phyloP scores from a whole-genome alignment of 202 grass and related monocot species.

The Elaeis oleifera region DNA sequence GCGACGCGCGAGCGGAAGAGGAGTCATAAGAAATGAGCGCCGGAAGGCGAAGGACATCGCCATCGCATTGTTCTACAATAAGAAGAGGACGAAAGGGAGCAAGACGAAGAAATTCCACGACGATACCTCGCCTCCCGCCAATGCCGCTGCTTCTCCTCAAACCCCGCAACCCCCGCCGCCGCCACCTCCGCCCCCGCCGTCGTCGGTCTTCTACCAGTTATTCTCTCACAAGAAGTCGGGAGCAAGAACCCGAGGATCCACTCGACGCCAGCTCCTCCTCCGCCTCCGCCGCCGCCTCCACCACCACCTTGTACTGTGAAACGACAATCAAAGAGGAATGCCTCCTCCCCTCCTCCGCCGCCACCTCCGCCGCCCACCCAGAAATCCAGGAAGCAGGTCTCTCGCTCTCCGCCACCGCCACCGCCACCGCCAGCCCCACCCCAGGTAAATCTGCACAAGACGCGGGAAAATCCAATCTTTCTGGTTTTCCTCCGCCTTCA shows the following conservation, averaged over 20 bases:
- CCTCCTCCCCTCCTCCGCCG: slow-evolving; percentile 20
- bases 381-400: slow-evolving; percentile 32
- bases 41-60: slow-evolving; percentile 82
- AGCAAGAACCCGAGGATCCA: slow-evolving; percentile 68
- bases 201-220: slow-evolving; percentile 44
- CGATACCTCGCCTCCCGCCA: not conserved
- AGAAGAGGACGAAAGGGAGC: slow-evolving; percentile 63
- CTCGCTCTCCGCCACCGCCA: slow-evolving; percentile 1
- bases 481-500: slow-evolving; percentile 43
- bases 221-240: slow-evolving; percentile 53
- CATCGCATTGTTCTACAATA: slow-evolving; percentile 72
- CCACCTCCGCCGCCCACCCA: not conserved
- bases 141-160: slow-evolving; percentile 13
- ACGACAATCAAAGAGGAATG: too few relatives aligned
- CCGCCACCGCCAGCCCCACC: slow-evolving; percentile 15
- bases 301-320: slow-evolving; percentile 1
- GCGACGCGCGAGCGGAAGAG: slow-evolving; percentile 21
- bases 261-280: slow-evolving; percentile 25
- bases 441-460: slow-evolving; percentile 14
- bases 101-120: slow-evolving; percentile 46
- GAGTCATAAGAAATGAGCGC: slow-evolving; percentile 67
- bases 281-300: slow-evolving; percentile 32
- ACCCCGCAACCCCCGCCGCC: slow-evolving; percentile 25
- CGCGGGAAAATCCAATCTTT: slow-evolving; percentile 23
- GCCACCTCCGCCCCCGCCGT: slow-evolving; percentile 2